A percentile compares a stretch with the other conserved stretches of the same genome.
Conservation (phyloP, 176 grass and related monocot genomes). For the Hsuehochloa calcarea region DNA sequence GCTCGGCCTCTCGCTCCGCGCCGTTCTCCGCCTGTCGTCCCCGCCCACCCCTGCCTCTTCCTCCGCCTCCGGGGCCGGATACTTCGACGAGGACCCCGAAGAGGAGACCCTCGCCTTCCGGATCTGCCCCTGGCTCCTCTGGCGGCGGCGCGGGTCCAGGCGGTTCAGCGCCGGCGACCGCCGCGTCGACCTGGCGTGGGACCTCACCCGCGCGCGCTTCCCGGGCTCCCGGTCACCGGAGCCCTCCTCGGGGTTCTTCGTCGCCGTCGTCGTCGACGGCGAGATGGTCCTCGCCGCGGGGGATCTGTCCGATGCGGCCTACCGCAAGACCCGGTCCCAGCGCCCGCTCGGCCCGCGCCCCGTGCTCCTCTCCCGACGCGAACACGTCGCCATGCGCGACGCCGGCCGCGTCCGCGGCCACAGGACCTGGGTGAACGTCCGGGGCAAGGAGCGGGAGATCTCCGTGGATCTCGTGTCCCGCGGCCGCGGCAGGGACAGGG, state of each 20-base stretch:
- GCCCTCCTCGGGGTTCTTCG: slow-evolving; percentile 60
- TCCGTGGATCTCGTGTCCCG: slow-evolving; percentile 59
- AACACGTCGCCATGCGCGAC: slow-evolving; percentile 59
- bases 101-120: slow-evolving; percentile 60
- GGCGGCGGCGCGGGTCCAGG: slow-evolving; percentile 51
- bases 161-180: slow-evolving; percentile 43
- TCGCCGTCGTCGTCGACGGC: slow-evolving; percentile 59
- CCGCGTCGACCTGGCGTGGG: slow-evolving; percentile 56
- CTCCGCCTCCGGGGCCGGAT: not conserved
- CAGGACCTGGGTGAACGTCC: slow-evolving; percentile 50
- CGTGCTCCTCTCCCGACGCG: slow-evolving; percentile 46
- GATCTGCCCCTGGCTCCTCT: slow-evolving; percentile 67
- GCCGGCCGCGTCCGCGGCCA: slow-evolving; percentile 21
- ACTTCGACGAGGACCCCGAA: slow-evolving; percentile 28
- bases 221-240: slow-evolving; percentile 41
- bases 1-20: slow-evolving; percentile 67
- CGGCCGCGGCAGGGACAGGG: not conserved
- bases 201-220: slow-evolving; percentile 62
- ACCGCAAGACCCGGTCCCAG: slow-evolving; percentile 32
- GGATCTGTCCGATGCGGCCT: slow-evolving; percentile 60
- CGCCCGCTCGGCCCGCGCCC: not conserved
- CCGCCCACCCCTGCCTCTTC: not conserved
- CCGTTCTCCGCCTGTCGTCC: slow-evolving; percentile 50
- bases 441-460: slow-evolving; percentile 74
- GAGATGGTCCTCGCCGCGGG: slow-evolving; percentile 74